Evolutionary conservation across 257 asterid species (phyloP).

Genomic region (Gardenia jasminoides): DNA sequence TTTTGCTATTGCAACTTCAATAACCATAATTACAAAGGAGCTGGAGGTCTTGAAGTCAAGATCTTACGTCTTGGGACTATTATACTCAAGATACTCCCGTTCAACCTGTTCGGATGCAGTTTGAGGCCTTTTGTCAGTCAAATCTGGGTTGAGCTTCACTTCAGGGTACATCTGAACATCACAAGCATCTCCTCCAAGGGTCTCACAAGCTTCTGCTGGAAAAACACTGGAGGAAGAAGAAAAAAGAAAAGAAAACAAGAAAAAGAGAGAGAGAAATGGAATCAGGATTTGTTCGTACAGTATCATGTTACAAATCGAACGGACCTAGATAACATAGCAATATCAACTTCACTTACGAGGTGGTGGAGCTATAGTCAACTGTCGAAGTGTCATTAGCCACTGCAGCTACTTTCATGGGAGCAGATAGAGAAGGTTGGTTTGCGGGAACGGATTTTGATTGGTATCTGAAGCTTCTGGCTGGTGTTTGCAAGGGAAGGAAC

Average conservation of each 20-base stretch:
- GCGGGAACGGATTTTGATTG: slow-evolving; percentile 9
- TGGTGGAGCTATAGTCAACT: slow-evolving; percentile 32
- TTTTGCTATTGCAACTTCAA: neutral
- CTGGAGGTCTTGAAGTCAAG: neutral
- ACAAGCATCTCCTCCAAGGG: slow-evolving; percentile 59
- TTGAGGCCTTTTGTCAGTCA: slow-evolving; percentile 9
- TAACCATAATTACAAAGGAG: neutral
- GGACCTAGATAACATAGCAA: neutral
- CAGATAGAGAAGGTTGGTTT: slow-evolving; percentile 2
- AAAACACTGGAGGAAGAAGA: slow-evolving; percentile 40
- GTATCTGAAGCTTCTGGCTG: slow-evolving; percentile 5
- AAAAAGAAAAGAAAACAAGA: too few relatives aligned
- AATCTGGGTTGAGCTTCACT: slow-evolving; percentile 38
- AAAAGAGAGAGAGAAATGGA: too few relatives aligned
- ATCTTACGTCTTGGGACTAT: slow-evolving; percentile 47
- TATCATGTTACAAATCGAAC: neutral
- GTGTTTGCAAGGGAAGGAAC: slow-evolving; percentile 10
- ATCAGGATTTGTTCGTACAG: neutral
- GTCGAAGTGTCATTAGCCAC: slow-evolving; percentile 12
- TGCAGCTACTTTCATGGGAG: slow-evolving; percentile 19
- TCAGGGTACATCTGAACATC: slow-evolving; percentile 47
- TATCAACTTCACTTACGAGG: slow-evolving; percentile 32
- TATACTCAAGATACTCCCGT: slow-evolving; percentile 57
- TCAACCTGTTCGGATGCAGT: slow-evolving; percentile 36
- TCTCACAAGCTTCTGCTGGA: slow-evolving; percentile 72